A percentile compares a stretch with the other conserved stretches of the same genome.
phyloP scores from a whole-genome alignment of 2,329 filamentous ascomycete genomes.

The Trichoderma sp. region DNA sequence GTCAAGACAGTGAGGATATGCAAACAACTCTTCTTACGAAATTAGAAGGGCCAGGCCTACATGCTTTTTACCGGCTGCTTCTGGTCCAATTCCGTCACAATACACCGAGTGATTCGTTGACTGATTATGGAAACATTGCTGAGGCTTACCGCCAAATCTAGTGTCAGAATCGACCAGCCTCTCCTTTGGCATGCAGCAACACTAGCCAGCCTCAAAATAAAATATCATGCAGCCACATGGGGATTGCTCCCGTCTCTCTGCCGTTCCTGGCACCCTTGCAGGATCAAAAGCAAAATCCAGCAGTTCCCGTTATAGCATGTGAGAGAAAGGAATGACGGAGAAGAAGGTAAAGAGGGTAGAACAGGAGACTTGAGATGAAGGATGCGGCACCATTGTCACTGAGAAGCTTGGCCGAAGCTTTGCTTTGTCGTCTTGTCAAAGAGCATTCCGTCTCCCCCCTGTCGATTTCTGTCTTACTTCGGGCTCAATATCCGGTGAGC shows the following conservation, averaged over 20 bases:
- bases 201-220: not conserved
- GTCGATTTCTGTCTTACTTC: slow-evolving; percentile 1
- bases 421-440: not conserved
- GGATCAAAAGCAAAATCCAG: not conserved
- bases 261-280: not conserved
- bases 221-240: not conserved
- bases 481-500: slow-evolving; percentile 18
- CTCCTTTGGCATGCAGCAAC: not conserved
- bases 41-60: not conserved
- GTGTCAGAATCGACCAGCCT: not conserved
- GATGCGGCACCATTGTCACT: not conserved
- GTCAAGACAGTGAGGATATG: not conserved
- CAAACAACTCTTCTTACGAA: not conserved
- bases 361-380: not conserved
- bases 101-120: not conserved
- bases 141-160: slow-evolving; percentile 4
- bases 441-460: not conserved
- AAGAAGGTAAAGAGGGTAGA: not conserved
- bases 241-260: not conserved
- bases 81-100: not conserved
- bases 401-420: not conserved
- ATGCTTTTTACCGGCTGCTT: not conserved
- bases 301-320: not conserved
- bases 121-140: not conserved
- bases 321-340: not conserved